A percentile compares a stretch with the other conserved stretches of the same genome.
Conservation (phyloP, 2,329 filamentous ascomycete genomes). For the Fusarium sp. region DNA sequence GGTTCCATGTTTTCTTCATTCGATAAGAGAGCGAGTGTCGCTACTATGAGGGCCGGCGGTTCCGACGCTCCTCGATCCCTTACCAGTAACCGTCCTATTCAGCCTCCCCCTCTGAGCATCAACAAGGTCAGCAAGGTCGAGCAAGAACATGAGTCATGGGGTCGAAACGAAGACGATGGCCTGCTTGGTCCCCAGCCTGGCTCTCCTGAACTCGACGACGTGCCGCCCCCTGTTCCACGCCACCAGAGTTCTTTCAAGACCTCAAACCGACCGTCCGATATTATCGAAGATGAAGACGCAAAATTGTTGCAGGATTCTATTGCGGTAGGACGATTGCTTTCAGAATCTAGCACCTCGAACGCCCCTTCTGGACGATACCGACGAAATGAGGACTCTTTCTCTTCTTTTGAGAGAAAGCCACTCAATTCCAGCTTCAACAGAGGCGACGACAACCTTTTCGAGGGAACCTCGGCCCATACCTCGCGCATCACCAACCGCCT, state of each 20-base stretch:
- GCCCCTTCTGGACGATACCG: constrained; percentile 49
- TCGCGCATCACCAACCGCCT: constrained; percentile 54
- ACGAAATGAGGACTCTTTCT: constrained; percentile 56
- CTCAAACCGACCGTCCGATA: constrained; percentile 52
- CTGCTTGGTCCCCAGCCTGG: constrained; percentile 57
- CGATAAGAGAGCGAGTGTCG: constrained; percentile 65
- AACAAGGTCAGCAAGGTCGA: constrained; percentile 60
- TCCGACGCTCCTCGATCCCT: constrained; percentile 57
- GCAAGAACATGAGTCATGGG: constrained; percentile 62
- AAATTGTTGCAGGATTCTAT: constrained; percentile 65
- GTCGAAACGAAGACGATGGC: constrained; percentile 61
- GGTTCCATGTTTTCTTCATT: constrained; percentile 67
- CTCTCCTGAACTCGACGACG: constrained; percentile 55
- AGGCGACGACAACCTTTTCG: constrained; percentile 69
- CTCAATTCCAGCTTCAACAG: constrained; percentile 52
- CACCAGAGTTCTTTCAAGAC: constrained; percentile 53
- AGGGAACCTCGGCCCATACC: constrained; percentile 57
- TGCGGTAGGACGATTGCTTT: constrained; percentile 61
- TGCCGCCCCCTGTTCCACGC: constrained; percentile 56
- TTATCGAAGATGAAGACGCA: constrained; percentile 65
- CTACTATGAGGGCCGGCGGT: constrained; percentile 59
- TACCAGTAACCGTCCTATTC: constrained; percentile 57
- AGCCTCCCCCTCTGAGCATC: constrained; percentile 62
- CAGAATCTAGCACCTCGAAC: constrained; percentile 40
- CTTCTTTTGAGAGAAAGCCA: constrained; percentile 48